phyloP scores from a whole-genome alignment of 768 basidiomycete genomes.

The Trametes gibbosa region DNA sequence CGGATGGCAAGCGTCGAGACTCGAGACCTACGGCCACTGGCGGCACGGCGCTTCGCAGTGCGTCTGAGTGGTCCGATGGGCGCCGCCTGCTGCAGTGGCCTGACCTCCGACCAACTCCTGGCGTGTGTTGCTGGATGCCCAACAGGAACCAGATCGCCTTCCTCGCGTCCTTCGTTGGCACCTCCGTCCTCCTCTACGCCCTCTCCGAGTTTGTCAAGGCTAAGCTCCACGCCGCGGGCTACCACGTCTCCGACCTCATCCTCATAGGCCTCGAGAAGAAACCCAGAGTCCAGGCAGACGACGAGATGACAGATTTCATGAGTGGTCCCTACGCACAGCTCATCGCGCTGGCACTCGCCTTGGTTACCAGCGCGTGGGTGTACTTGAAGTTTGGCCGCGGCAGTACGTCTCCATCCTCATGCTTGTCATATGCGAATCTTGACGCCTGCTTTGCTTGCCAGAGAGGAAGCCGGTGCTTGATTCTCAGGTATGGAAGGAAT shows the following conservation, averaged over 20 bases:
- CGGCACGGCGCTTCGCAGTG: no score
- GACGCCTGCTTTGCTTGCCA: slow-evolving; percentile 27
- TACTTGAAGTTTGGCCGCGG: slow-evolving; percentile 45
- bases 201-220: slow-evolving; percentile 40
- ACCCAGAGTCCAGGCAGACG: slow-evolving; percentile 3
- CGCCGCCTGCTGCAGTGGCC: slow-evolving; percentile 2
- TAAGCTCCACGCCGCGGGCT: slow-evolving; percentile 52
- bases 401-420: slow-evolving; percentile 4
- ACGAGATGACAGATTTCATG: slow-evolving; percentile 18
- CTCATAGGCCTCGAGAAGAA: slow-evolving; percentile 54
- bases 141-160: slow-evolving; percentile 58
- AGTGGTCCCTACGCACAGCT: slow-evolving; percentile 41
- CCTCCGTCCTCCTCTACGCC: slow-evolving; percentile 47
- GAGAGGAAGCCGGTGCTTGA: slow-evolving; percentile 71
- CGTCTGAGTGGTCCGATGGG: no score
- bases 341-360: slow-evolving; percentile 49
- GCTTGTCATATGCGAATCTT: neutral
- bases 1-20: no score
- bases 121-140: slow-evolving; percentile 39
- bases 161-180: slow-evolving; percentile 47
- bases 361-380: slow-evolving; percentile 48
- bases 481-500: slow-evolving; percentile 76
- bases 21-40: no score
- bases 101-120: neutral
- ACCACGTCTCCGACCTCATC: slow-evolving; percentile 56